Conservation (phyloP, 345 rosid species). For the Heritiera fomes region DNA sequence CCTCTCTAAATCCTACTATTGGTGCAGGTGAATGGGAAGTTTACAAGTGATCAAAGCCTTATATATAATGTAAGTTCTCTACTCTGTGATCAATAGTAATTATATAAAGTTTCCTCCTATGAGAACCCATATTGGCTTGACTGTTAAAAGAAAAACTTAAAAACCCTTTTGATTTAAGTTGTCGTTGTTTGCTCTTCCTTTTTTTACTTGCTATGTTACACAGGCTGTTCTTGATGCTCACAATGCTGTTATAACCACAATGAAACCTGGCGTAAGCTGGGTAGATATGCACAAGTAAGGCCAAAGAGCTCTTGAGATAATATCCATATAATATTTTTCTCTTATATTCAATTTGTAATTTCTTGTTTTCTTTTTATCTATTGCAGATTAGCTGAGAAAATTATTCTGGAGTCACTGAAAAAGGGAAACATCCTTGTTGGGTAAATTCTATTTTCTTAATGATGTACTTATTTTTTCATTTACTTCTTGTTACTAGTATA, state of each 20-base stretch:
- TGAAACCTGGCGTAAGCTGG: slow-evolving; percentile 91
- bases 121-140: not conserved
- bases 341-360: not conserved
- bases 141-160: not conserved
- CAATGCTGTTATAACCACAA: slow-evolving; percentile 71
- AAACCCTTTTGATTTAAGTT: not conserved
- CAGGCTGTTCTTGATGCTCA: slow-evolving; percentile 92
- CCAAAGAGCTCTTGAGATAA: not conserved
- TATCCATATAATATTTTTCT: not conserved
- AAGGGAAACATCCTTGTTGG: slow-evolving; percentile 65
- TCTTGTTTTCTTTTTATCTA: slow-evolving; percentile 23
- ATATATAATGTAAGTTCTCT: slow-evolving; percentile 72
- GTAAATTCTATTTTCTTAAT: slow-evolving; percentile 37
- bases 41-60: slow-evolving; percentile 75
- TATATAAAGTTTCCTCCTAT: slow-evolving; percentile 1
- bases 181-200: slow-evolving; percentile 8
- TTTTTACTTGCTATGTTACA: slow-evolving; percentile 23
- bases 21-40: slow-evolving; percentile 87
- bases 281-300: slow-evolving; percentile 93
- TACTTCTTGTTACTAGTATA: not conserved
- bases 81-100: slow-evolving; percentile 13
- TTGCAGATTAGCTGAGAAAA: slow-evolving; percentile 76
- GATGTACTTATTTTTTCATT: not conserved
- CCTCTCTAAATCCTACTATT: not conserved
- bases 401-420: slow-evolving; percentile 67